Conservation (phyloP, 345 rosid species). For the Acer saccharum region DNA sequence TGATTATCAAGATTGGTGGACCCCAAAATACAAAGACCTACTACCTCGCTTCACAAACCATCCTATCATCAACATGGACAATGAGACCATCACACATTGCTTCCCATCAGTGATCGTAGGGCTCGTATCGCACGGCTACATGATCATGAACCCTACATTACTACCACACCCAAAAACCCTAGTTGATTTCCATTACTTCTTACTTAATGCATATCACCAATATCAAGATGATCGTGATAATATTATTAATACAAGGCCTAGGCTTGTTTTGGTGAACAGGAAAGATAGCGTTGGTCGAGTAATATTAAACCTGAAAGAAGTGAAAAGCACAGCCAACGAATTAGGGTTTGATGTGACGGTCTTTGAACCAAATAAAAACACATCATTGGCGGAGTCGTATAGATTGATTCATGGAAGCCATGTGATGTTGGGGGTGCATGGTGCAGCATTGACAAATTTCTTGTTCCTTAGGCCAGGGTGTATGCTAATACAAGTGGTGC, state of each 20-base stretch:
- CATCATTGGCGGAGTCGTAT: conserved; percentile 20
- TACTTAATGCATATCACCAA: conserved; percentile 19
- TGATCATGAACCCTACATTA: conserved; percentile 28
- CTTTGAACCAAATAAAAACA: conserved; percentile 22
- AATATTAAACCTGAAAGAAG: conserved; percentile 22
- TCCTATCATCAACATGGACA: conserved; percentile 25
- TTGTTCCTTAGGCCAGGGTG: conserved; percentile 29
- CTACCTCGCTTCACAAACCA: conserved; percentile 15
- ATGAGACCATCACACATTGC: conserved; percentile 29
- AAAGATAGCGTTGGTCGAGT: conserved; percentile 12
- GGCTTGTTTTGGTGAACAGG: conserved; percentile 21
- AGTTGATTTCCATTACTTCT: conserved; percentile 25
- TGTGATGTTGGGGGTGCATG: conserved; percentile 44
- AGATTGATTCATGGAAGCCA: conserved; percentile 32
- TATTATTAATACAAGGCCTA: conserved; percentile 15
- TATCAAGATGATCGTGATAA: not conserved
- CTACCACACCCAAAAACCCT: conserved; percentile 18
- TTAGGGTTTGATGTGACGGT: conserved; percentile 31
- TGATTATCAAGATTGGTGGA: conserved; percentile 27
- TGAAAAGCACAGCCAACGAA: conserved; percentile 5
- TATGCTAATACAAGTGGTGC: conserved; percentile 39
- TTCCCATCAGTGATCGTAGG: conserved; percentile 38
- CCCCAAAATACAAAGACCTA: conserved; percentile 25
- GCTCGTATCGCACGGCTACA: conserved; percentile 35
- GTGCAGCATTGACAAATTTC: conserved; percentile 39